Evolutionary conservation across 345 rosid species (phyloP).

Genomic region (Mercurialis annua): DNA sequence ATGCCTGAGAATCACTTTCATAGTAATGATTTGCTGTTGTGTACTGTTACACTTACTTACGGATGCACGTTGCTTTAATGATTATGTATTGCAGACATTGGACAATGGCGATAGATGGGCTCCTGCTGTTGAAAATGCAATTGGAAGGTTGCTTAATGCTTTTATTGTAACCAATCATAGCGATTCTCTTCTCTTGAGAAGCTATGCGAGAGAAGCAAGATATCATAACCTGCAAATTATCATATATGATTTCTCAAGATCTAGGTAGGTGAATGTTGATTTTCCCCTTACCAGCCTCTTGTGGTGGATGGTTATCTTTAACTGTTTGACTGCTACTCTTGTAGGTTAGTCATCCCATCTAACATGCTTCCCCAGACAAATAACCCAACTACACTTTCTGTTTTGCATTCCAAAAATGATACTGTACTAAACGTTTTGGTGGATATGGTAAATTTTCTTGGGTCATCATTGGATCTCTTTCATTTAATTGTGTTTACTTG

Average conservation of each 20-base stretch:
- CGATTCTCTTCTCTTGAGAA: constrained; percentile 63
- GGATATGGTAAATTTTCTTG: constrained; percentile 60
- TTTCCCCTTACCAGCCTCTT: not conserved
- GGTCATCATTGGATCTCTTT: not conserved
- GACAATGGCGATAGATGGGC: constrained; percentile 80
- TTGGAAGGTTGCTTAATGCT: constrained; percentile 84
- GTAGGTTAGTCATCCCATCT: constrained; percentile 69
- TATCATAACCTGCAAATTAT: constrained; percentile 65
- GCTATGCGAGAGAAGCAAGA: constrained; percentile 66
- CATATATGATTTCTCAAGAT: constrained; percentile 83
- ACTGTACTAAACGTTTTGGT: constrained; percentile 87
- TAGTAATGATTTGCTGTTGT: constrained; percentile 6
- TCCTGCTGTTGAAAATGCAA: constrained; percentile 80
- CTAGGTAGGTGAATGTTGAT: constrained; percentile 45
- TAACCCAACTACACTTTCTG: constrained; percentile 76
- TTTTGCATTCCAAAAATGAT: constrained; percentile 61
- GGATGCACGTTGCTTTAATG: constrained; percentile 3
- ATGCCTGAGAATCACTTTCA: not conserved
- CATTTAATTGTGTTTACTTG: constrained; percentile 5
- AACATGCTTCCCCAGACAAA: constrained; percentile 80
- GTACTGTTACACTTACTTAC: constrained; percentile 5
- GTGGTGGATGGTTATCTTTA: constrained; percentile 3
- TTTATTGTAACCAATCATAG: constrained; percentile 84
- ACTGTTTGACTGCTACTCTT: constrained; percentile 11
- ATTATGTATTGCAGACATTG: constrained; percentile 49